Conservation (phyloP, 2,329 filamentous ascomycete genomes). For the Talaromyces albobiverticillius region DNA sequence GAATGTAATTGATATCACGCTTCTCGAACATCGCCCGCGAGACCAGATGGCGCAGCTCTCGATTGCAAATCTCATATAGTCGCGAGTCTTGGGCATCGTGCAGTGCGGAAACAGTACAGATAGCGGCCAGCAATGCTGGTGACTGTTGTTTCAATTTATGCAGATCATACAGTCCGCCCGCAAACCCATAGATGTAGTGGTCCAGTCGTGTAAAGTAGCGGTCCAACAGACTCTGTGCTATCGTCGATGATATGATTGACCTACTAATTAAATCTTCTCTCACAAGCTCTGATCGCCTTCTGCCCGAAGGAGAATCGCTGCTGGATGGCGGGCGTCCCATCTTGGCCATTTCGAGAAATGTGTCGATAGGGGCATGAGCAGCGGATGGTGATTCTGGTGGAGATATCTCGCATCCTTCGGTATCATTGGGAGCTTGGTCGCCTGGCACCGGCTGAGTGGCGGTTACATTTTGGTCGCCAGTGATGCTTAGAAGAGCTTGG, state of each 20-base stretch:
- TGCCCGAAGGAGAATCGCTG: slow-evolving; percentile 24
- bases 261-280: slow-evolving; percentile 44
- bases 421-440: slow-evolving; percentile 21
- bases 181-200: slow-evolving; percentile 47
- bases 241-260: slow-evolving; percentile 39
- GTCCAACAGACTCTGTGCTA: slow-evolving; percentile 41
- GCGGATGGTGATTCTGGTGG: slow-evolving; percentile 32
- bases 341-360: slow-evolving; percentile 34
- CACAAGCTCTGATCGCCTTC: slow-evolving; percentile 18
- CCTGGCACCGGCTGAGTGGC: not conserved
- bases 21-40: slow-evolving; percentile 48
- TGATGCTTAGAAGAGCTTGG: slow-evolving; percentile 10
- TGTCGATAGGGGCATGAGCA: slow-evolving; percentile 35
- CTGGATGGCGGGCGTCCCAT: slow-evolving; percentile 29
- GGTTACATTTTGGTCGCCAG: slow-evolving; percentile 7
- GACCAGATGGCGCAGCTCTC: slow-evolving; percentile 46
- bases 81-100: slow-evolving; percentile 35
- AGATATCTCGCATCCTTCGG: slow-evolving; percentile 35
- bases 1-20: slow-evolving; percentile 44
- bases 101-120: slow-evolving; percentile 47
- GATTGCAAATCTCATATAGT: slow-evolving; percentile 37
- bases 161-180: slow-evolving; percentile 39
- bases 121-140: slow-evolving; percentile 41
- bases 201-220: slow-evolving; percentile 46
- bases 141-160: slow-evolving; percentile 39